Evolutionary conservation across 768 basidiomycete species (phyloP), one percentile per base, ranked within the genome.

Genomic region (Pseudohyphozyma bogoriensis): DNA sequence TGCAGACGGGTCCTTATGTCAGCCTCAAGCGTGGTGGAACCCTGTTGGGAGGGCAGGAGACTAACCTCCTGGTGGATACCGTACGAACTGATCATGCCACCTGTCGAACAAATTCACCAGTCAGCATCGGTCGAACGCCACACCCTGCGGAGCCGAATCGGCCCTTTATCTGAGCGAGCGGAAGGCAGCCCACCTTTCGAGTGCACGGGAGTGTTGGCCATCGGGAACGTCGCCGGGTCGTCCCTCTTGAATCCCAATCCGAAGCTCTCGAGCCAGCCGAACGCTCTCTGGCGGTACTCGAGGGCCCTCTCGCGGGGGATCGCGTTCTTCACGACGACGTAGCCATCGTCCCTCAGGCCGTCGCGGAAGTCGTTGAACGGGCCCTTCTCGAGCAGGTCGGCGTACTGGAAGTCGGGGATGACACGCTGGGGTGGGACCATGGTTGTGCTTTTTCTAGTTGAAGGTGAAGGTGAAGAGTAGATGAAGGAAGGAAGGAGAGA

Each of bases 241-340:
- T 42, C 31, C 16, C 57, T 46, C 32, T 55, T 37, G 42, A 59
- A 63, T n/a, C 57, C 62, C 6, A 42, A 28, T 3, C 52, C 31
- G 31, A 39, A 58, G n/a, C 37, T 45, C 56, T 58, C 56, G 45
- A 70, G 58, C 62, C 66, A 72, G 22, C 37, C 60, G 50, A 66
- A 47, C n/a, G 65, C 70, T 13, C 32, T 15, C 13, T 54, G 18
- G 40, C 66, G 53, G 58, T 71, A 72, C 16, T 55, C 44, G 50
- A 64, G 61, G 8, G 69, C 69, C 16, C 51, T 28, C 20, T 63
- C 68, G 28, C 62, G 36, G 1, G 71, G 62, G 28, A 74, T 65
- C 28, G 71, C 67, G 29, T 56, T 55, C 24, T 71, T 71, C 12
- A 74, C 58, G 52, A 63, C 47, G 22, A 71, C 68, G 61, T 58